Percentiles rank a stretch among this genome's conserved stretches.
phyloP scores from a whole-genome alignment of 257 asterid species.

The Catharanthus roseus region DNA sequence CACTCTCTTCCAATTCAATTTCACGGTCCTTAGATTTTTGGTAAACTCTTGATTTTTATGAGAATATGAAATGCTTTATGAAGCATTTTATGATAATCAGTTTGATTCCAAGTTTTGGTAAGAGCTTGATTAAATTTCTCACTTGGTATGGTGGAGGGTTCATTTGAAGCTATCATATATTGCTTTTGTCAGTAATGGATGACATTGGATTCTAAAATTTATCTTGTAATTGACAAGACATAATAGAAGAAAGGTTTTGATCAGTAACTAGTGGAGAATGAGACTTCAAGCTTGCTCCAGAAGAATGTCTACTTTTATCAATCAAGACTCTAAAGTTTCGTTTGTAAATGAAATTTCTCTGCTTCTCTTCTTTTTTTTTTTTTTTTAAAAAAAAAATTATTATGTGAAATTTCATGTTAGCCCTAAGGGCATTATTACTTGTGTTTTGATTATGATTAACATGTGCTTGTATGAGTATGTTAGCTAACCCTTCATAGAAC shows the following conservation, averaged over 20 bases:
- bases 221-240: background rate
- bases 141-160: background rate
- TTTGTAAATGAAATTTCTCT: too few species aligned
- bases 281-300: background rate
- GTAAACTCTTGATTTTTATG: background rate
- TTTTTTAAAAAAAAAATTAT: too few species aligned
- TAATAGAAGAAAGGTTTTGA: background rate
- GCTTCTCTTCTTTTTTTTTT: too few species aligned
- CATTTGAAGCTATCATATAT: background rate
- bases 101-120: background rate
- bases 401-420: too few species aligned
- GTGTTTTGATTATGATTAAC: too few species aligned
- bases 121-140: background rate
- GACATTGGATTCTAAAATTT: background rate
- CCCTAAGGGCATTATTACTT: too few species aligned
- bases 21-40: background rate
- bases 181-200: background rate
- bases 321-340: too few species aligned
- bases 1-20: slow-evolving; percentile 5
- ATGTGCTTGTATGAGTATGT: too few species aligned
- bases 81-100: background rate
- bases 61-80: slow-evolving; percentile 9
- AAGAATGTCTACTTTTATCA: background rate
- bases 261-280: background rate
- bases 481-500: too few species aligned